Conservation (phyloP, 768 basidiomycete species). For the Boletellus ananas region DNA sequence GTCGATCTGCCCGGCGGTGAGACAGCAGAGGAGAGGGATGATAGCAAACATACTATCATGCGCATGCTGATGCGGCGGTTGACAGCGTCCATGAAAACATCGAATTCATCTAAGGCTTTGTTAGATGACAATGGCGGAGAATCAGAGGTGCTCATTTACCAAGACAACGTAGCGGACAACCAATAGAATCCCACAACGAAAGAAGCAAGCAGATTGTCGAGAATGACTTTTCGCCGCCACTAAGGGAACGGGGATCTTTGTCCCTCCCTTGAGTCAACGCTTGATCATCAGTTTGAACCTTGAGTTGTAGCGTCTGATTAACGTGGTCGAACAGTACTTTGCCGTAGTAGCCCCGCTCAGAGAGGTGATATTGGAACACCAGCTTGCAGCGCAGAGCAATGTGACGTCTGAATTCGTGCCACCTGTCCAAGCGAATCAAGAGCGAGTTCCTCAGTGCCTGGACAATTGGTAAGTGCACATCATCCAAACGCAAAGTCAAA, state of each 20-base stretch:
- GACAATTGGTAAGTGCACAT: constrained; percentile 7
- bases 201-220: constrained; percentile 91
- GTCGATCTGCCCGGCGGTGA: constrained; percentile 57
- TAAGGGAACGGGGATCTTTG: constrained; percentile 82
- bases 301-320: constrained; percentile 57
- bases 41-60: constrained; percentile 68
- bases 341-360: constrained; percentile 84
- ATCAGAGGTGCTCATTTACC: constrained; percentile 41
- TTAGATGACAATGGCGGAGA: constrained; percentile 7
- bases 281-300: constrained; percentile 83
- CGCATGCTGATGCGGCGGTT: constrained; percentile 91
- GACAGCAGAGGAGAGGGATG: not conserved
- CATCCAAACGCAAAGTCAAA: not conserved
- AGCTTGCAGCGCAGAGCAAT: constrained; percentile 86
- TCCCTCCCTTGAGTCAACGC: constrained; percentile 61
- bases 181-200: constrained; percentile 95
- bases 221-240: constrained; percentile 96
- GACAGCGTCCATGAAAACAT: constrained; percentile 96
- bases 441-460: constrained; percentile 71
- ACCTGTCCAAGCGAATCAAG: constrained; percentile 59
- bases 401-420: constrained; percentile 85
- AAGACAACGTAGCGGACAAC: constrained; percentile 90
- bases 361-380: constrained; percentile 78
- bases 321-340: constrained; percentile 85
- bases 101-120: constrained; percentile 76